Conservation (phyloP, 352 stramenopile species). For the Pythium myriotylum region DNA sequence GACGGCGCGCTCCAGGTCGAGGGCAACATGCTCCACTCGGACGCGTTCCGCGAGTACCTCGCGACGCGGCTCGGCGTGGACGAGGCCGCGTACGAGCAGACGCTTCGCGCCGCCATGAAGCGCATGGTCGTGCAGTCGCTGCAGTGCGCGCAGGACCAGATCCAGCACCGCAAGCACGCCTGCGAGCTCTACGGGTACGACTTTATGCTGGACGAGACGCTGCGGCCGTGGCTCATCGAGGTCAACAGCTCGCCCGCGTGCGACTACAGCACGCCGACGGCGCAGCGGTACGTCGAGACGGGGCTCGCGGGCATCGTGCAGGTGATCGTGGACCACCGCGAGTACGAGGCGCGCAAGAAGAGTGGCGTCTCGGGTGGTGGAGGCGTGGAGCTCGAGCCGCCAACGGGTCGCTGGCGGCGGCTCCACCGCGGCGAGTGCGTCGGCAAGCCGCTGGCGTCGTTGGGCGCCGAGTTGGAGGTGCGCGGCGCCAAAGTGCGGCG, state of each 20-base stretch:
- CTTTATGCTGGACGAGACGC: conserved; percentile 91
- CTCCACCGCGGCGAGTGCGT: conserved; percentile 70
- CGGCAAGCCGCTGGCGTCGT: conserved; percentile 64
- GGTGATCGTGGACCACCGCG: conserved; percentile 87
- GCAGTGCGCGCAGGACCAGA: conserved; percentile 85
- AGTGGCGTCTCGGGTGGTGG: conserved; percentile 10
- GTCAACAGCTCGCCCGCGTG: conserved; percentile 93
- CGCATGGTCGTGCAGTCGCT: conserved; percentile 84
- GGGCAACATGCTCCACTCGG: conserved; percentile 79
- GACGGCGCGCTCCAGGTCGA: conserved; percentile 63
- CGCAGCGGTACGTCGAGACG: conserved; percentile 86
- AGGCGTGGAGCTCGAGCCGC: conserved; percentile 38
- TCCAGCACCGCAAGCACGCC: conserved; percentile 88
- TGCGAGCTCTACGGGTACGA: conserved; percentile 95
- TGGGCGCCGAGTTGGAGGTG: conserved; percentile 72
- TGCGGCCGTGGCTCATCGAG: conserved; percentile 91
- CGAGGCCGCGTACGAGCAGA: conserved; percentile 40
- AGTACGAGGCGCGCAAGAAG: conserved; percentile 61
- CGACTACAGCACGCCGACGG: conserved; percentile 92
- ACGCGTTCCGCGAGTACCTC: conserved; percentile 73
- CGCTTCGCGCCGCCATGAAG: conserved; percentile 86
- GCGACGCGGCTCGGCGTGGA: conserved; percentile 27
- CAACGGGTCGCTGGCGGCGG: conserved; percentile 63
- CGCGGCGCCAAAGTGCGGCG: conserved; percentile 53
- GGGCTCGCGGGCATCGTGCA: conserved; percentile 86